These are phyloP conservation scores for Raphanus raphanistrum DNA, from an alignment of 345 rosid genomes.

Conservation along the genomic window DNA sequence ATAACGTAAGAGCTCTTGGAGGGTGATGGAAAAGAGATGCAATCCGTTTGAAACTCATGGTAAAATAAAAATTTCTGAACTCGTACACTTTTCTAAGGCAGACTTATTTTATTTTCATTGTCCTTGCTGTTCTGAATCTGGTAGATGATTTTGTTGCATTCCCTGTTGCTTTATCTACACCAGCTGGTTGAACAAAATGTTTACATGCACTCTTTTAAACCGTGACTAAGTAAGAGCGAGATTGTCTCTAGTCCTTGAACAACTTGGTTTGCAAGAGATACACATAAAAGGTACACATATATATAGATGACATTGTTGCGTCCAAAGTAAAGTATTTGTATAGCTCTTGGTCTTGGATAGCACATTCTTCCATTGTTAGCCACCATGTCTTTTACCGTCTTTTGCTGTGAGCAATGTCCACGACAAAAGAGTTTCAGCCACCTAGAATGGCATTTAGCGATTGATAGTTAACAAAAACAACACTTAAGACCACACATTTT, in stretches of 20 bases:
- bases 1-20: slow-evolving; percentile 1
- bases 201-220: slow-evolving; percentile 16
- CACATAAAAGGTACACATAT: background rate
- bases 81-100: background rate
- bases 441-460: slow-evolving; percentile 38
- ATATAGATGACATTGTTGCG: slow-evolving; percentile 1
- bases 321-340: slow-evolving; percentile 7
- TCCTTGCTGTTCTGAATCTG: background rate
- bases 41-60: slow-evolving; percentile 6
- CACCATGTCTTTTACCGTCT: slow-evolving; percentile 24
- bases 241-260: background rate
- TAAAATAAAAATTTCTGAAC: background rate
- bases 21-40: slow-evolving; percentile 4
- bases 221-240: slow-evolving; percentile 10
- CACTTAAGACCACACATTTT: slow-evolving; percentile 20
- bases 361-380: slow-evolving; percentile 9
- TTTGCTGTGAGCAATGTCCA: slow-evolving; percentile 31
- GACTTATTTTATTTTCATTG: background rate
- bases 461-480: slow-evolving; percentile 29
- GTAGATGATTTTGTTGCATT: slow-evolving; percentile 7
- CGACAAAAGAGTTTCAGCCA: slow-evolving; percentile 39
- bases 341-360: slow-evolving; percentile 13
- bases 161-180: slow-evolving; percentile 4
- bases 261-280: slow-evolving; percentile 2
- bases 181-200: background rate